Evolutionary conservation across 1,139 yeast species (phyloP).

Genomic region (Blastobotrys illinoisensis): DNA sequence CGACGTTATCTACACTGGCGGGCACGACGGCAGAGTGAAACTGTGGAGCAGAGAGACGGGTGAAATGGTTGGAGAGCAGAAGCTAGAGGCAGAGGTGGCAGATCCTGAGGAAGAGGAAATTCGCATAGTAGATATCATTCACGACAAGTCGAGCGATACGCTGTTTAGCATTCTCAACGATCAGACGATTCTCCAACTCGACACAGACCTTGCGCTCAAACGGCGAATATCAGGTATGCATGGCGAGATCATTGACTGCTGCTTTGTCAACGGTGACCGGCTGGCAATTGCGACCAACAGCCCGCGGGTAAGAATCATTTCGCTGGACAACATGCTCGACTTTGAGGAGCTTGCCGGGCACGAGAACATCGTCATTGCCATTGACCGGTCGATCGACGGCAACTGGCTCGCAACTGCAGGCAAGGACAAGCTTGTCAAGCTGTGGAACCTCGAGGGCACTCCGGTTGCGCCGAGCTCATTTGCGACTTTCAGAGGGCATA

Average conservation of each 20-base stretch:
- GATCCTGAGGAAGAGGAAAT: conserved; percentile 48
- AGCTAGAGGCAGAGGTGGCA: conserved; percentile 33
- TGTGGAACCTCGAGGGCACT: conserved; percentile 59
- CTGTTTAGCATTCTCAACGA: conserved; percentile 61
- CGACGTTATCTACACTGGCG: conserved; percentile 61
- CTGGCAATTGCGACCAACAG: conserved; percentile 91
- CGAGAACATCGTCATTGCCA: conserved; percentile 71
- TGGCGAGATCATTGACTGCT: conserved; percentile 85
- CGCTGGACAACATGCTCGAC: conserved; percentile 46
- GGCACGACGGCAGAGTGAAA: conserved; percentile 62
- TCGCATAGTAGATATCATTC: conserved; percentile 44
- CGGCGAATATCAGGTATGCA: conserved; percentile 84
- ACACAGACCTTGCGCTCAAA: conserved; percentile 39
- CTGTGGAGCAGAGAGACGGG: conserved; percentile 45
- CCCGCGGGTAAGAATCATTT: conserved; percentile 73
- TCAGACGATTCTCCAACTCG: conserved; percentile 63
- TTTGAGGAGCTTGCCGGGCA: conserved; percentile 72
- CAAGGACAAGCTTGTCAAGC: conserved; percentile 79
- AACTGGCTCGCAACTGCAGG: conserved; percentile 87
- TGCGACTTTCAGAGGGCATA: conserved; percentile 63
- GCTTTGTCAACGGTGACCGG: conserved; percentile 41
- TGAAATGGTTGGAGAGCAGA: conserved; percentile 7
- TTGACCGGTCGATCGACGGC: conserved; percentile 78
- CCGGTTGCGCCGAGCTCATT: conserved; percentile 12
- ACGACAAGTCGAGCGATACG: conserved; percentile 12